Base-by-base conservation (phyloP, 148 eudicot species). In the Camellia sinensis region DNA sequence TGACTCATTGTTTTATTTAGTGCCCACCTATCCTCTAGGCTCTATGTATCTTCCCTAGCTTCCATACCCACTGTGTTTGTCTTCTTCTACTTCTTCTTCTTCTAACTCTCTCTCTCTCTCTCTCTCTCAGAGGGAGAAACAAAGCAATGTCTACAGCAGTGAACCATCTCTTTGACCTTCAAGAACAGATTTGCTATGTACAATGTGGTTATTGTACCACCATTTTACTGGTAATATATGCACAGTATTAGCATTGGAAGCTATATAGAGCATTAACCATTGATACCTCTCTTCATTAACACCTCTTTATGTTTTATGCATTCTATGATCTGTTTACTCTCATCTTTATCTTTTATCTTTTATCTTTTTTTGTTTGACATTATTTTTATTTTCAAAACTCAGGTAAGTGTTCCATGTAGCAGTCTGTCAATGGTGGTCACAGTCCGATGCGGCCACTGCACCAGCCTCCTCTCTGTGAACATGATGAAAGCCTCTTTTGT, bases 181-280 rank as follows among this genome's bases (percentile, higher is more conserved):
- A 91, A 82, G 98, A 91, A 46, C 97, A 92, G 80, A 91, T 93
- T 67, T 95, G 97, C 87, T 95, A 93, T 75, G 97, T 95, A 14
- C 93, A 92, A 78, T 95, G 98, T 81, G 90, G 90, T 67, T 87
- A 86, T 57, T 95, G 98, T 89, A 83, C 88, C 76, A 95, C 98
- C 70, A 87, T 93, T 79, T 83, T 95, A 75, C 84, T 95, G 87
- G 98, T 95, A 95, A 83, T 71, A 7, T 5, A 19, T 11, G 41
- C 0, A 29, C 37, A 29, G 37, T 29, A 29, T 29, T 29, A 29
- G 37, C n/a, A 41, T 50, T 13, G 11, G 17, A 43, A 19, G 45
- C 5, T 56, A 19, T 29, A 2, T 9, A 17, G 3, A 2, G 7
- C 9, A 0, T 29, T 29, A 29, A 1, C 37, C 37, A 29, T 29